phyloP scores from a whole-genome alignment of 805 yeast genomes.

The Saccharomyces eubayanus region DNA sequence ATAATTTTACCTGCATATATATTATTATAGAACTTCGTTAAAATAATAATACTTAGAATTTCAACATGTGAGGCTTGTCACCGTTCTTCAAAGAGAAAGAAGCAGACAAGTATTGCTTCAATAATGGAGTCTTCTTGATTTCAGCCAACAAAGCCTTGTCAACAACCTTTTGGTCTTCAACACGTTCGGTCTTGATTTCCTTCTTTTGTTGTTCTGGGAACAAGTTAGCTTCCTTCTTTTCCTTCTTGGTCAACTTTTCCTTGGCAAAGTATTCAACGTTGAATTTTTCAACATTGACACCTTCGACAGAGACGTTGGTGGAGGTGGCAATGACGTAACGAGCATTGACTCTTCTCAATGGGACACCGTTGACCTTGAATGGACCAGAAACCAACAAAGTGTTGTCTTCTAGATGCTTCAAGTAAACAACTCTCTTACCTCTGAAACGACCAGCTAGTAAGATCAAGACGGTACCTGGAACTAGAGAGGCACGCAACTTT shows the following conservation, averaged over 20 bases:
- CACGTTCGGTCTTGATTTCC: conserved; percentile 85
- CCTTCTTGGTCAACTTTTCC: conserved; percentile 73
- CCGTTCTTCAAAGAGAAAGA: conserved; percentile 94
- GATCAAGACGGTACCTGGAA: conserved; percentile 95
- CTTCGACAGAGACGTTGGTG: conserved; percentile 70
- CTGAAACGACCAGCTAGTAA: conserved; percentile 98
- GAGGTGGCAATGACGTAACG: conserved; percentile 98
- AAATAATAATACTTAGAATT: conserved; percentile 52
- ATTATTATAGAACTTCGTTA: not conserved
- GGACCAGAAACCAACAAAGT: conserved; percentile 95
- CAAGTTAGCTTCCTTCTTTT: conserved; percentile 85
- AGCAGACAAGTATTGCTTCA: conserved; percentile 89
- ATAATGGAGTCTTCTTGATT: conserved; percentile 92
- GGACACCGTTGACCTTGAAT: conserved; percentile 98
- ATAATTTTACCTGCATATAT: not conserved
- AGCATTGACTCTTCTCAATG: conserved; percentile 96
- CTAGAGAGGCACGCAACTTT: conserved; percentile 87
- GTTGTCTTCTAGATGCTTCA: conserved; percentile 94
- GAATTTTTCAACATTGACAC: conserved; percentile 82
- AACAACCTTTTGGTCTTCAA: conserved; percentile 90
- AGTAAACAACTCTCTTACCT: conserved; percentile 97
- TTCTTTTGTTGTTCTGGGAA: conserved; percentile 71
- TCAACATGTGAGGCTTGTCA: conserved; percentile 95
- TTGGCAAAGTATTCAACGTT: conserved; percentile 90
- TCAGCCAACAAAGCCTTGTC: conserved; percentile 85